Conservation (phyloP, 2,329 filamentous ascomycete species). For the Colletotrichum coccodes region DNA sequence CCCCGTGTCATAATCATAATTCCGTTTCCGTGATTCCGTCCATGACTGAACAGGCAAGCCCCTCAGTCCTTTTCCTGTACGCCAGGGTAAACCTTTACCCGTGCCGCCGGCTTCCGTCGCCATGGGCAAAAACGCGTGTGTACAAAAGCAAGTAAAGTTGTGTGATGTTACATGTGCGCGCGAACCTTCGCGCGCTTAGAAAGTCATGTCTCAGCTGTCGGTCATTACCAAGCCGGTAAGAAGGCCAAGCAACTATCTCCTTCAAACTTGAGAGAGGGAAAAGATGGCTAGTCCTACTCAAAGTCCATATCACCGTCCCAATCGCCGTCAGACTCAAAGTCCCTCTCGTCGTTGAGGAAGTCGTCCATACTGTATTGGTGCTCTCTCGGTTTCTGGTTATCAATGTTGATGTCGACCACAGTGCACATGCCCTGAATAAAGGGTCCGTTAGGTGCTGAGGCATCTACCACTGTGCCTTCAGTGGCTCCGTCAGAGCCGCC, state of each 20-base stretch:
- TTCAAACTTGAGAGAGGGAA: neutral
- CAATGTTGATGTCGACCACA: constrained; percentile 76
- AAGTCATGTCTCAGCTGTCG: neutral
- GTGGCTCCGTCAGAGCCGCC: constrained; percentile 14
- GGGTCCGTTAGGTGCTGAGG: constrained; percentile 18
- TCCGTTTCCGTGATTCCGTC: neutral
- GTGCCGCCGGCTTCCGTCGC: neutral
- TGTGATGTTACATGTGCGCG: neutral
- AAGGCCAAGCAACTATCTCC: neutral
- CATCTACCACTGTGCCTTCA: constrained; percentile 25
- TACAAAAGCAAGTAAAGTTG: neutral
- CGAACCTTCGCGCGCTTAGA: neutral
- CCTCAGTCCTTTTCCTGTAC: constrained; percentile 1
- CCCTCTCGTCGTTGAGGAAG: constrained; percentile 68
- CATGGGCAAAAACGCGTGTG: neutral
- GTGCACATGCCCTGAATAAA: constrained; percentile 76
- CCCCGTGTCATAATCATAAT: neutral
- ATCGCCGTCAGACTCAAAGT: constrained; percentile 66
- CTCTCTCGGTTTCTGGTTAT: constrained; percentile 80
- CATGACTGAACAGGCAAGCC: neutral
- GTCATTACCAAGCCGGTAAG: neutral
- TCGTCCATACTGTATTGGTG: constrained; percentile 76
- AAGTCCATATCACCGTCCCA: constrained; percentile 68
- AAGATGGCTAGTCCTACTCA: constrained; percentile 44
- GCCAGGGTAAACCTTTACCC: neutral